phyloP scores from a whole-genome alignment of 495 filamentous ascomycete species.

The Aspergillus taichungensis region DNA sequence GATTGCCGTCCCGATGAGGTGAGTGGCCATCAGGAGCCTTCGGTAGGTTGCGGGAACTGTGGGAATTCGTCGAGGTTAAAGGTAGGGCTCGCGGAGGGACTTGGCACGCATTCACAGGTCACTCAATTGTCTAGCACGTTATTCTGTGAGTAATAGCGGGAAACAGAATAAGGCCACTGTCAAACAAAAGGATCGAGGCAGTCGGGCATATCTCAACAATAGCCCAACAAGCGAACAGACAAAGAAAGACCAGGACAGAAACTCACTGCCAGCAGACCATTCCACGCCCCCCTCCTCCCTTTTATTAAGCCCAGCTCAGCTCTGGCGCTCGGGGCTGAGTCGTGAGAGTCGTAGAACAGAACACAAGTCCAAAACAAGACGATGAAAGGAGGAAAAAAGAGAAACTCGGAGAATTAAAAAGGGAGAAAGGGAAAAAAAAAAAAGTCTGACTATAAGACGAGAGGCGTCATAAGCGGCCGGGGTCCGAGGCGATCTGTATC shows the following conservation, averaged over 20 bases:
- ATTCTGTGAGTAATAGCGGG: too few relatives aligned
- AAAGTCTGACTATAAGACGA: not conserved
- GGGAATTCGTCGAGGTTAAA: not conserved
- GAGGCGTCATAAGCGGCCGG: not conserved
- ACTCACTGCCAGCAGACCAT: too few relatives aligned
- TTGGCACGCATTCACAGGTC: not conserved
- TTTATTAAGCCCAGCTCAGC: too few relatives aligned
- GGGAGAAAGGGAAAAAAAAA: not conserved
- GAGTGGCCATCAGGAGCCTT: slow-evolving; percentile 22
- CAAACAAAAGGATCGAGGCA: too few relatives aligned
- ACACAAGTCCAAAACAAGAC: not conserved
- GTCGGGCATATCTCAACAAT: too few relatives aligned
- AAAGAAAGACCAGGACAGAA: too few relatives aligned
- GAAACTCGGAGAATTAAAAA: not conserved
- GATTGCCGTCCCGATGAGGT: slow-evolving; percentile 32
- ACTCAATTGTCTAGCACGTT: not conserved
- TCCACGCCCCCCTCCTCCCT: too few relatives aligned
- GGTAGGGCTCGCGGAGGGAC: not conserved
- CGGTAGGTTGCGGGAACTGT: not conserved
- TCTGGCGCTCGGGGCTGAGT: not conserved
- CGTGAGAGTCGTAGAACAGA: not conserved
- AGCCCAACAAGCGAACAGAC: too few relatives aligned
- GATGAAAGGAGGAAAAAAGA: not conserved
- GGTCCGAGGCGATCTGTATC: slow-evolving; percentile 3
- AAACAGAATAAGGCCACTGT: too few relatives aligned